These are phyloP conservation scores for Phytophthora citrophthora DNA, from an alignment of 352 stramenopile genomes.

Conservation along the genomic window DNA sequence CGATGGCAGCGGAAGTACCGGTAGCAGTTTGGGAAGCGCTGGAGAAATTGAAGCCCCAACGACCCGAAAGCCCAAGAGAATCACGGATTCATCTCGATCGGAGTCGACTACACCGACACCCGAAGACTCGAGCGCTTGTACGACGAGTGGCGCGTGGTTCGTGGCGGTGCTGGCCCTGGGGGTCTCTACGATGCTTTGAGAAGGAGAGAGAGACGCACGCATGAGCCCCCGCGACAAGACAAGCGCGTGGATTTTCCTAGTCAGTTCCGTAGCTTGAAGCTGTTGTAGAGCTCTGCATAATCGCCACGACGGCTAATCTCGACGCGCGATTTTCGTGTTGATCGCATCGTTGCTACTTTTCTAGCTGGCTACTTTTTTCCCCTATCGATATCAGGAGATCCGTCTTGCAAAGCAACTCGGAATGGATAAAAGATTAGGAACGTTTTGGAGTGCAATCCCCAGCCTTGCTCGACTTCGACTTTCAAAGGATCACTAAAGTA, in stretches of 20 bases:
- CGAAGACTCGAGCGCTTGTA: conserved; percentile 20
- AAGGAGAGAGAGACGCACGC: conserved; percentile 26
- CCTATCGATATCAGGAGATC: conserved; percentile 27
- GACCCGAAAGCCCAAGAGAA: conserved; percentile 22
- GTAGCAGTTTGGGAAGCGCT: conserved; percentile 17
- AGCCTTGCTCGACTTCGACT: background rate
- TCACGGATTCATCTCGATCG: conserved; percentile 12
- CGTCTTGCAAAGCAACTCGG: conserved; percentile 5
- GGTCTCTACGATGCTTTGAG: conserved; percentile 31
- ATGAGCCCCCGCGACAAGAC: conserved; percentile 28
- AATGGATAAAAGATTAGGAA: conserved; percentile 4
- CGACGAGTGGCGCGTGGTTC: conserved; percentile 6
- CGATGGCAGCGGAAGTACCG: conserved; percentile 14
- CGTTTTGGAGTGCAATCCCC: background rate
- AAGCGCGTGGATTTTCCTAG: conserved; percentile 36
- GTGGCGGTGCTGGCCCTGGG: conserved; percentile 14
- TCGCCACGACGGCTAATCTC: conserved; percentile 29
- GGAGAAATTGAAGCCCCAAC: conserved; percentile 18
- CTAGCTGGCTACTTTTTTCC: conserved; percentile 23
- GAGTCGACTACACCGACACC: conserved; percentile 10
- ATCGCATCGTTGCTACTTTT: conserved; percentile 10
- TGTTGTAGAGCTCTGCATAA: conserved; percentile 18
- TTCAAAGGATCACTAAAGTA: too few species aligned
- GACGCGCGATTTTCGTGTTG: conserved; percentile 32
- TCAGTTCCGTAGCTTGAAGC: conserved; percentile 26